Base-by-base conservation (phyloP, 176 grass and related monocot species). In the Carex scoparia region DNA sequence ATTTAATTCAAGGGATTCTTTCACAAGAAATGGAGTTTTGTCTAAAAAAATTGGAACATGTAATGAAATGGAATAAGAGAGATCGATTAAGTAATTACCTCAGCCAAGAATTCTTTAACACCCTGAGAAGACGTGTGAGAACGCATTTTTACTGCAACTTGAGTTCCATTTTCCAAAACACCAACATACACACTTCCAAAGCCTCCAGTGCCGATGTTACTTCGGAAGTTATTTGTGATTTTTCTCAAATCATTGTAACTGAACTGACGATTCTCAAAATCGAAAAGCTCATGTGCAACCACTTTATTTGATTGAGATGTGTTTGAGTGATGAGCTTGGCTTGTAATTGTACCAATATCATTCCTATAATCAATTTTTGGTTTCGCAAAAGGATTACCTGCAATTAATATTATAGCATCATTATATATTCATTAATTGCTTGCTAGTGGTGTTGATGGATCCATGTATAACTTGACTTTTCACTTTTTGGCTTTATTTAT, bases 161-260 rank as follows among this genome's bases (percentile, higher is more conserved):
- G 72, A 80, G 72, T 94, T 65, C 83, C 83, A 76, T 91, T 69
- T 72, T 94, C 92, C 42, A 91, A 64, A 30, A 46, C 27, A 33
- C 89, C 92, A 53, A 61, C 19, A 61, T 88, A 91, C 28, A 94
- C 92, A 81, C 48, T 61, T 40, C 89, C 92, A 63, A 94, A 94
- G 19, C 87, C 89, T 49, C 92, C 92, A 49, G 60, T 84, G 0
- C 89, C 89, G 5, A 91, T 85, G 8, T 72, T 80, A 18, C 49
- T 79, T 49, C 51, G 23, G 42, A 93, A 90, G 53, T 86, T 87
- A 35, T 84, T 87, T 3, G 88, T 93, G 33, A 93, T 90, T 2
- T 12, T 53, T 72, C 82, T n/a, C 53, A 88, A 84, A 11, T 93
- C 86, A 18, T 84, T 78, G 61, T 93, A 90, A 65, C 14, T 90